These are phyloP conservation scores for Boletus coffeatus DNA, from an alignment of 1,284 basidiomycete genomes.

Conservation along the genomic window DNA sequence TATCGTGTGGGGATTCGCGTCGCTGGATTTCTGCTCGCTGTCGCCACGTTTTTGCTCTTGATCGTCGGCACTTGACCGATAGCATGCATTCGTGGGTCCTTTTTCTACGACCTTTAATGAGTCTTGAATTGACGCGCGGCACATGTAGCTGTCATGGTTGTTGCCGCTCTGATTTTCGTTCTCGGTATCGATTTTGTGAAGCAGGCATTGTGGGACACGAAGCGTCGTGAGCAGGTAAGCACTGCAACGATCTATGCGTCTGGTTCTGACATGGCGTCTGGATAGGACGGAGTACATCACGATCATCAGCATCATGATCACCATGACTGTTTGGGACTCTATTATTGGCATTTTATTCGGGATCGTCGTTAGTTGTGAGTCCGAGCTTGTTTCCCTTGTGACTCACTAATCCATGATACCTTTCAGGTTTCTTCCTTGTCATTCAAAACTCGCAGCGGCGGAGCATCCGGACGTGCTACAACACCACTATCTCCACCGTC, in stretches of 20 bases:
- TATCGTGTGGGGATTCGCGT: constrained; percentile 87
- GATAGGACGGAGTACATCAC: constrained; percentile 70
- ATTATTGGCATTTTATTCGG: too few relatives aligned
- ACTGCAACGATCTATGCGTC: constrained; percentile 16
- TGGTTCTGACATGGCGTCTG: constrained; percentile 4
- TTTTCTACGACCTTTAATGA: neutral
- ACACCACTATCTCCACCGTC: too few relatives aligned
- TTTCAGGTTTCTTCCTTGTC: too few relatives aligned
- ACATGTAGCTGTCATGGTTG: constrained; percentile 74
- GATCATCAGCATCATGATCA: constrained; percentile 80
- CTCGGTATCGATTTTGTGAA: constrained; percentile 93
- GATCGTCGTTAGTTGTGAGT: too few relatives aligned
- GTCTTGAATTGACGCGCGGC: constrained; percentile 35
- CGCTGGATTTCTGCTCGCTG: constrained; percentile 47
- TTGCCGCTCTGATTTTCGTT: constrained; percentile 91
- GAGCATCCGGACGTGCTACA: too few relatives aligned
- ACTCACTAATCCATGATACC: too few relatives aligned
- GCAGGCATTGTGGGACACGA: constrained; percentile 95
- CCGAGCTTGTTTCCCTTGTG: too few relatives aligned
- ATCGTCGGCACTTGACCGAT: constrained; percentile 84
- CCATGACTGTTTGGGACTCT: constrained; percentile 90
- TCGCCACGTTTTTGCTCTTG: constrained; percentile 45
- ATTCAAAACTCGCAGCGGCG: too few relatives aligned
- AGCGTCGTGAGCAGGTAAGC: constrained; percentile 76
- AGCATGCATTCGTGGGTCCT: constrained; percentile 80